Base-by-base conservation (phyloP, 768 basidiomycete species). In the Cubamyces lactineus region DNA sequence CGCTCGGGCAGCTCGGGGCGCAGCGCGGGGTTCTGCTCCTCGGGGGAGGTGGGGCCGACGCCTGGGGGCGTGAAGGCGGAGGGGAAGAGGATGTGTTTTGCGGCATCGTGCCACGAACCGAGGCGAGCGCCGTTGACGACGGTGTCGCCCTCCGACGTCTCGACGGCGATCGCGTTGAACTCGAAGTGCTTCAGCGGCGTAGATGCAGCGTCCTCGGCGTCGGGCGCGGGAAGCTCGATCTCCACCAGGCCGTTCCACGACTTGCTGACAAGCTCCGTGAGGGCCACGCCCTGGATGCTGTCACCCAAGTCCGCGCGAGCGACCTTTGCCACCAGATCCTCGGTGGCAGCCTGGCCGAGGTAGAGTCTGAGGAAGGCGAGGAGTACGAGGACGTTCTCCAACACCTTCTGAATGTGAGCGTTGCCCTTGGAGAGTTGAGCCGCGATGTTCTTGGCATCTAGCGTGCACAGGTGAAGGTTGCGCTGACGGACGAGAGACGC, bases 21-120 rank as follows among this genome's bases (percentile, higher is more conserved):
- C 34, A 96, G 78, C 4, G 87, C 79, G 15, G 90, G 87, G 60
- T 88, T 80, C 67, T 86, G 85, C 13, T 83, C 81, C 43, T 70
- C 70, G 5, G 75, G 68, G 2, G 72, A 57, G 3, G 70, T 59
- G 11, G 67, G 58, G 26, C 78, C 75, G 43, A 73, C 71, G 21
- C 72, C 67, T 21, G 80, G 73, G 8, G 88, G 84, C 16, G 83
- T 76, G 76, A 92, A 96, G 17, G 88, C 86, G 42, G 89, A 82
- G 38, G 91, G 88, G 84, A 97, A 98, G 53, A 98, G 77, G 34
- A 98, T 75, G 69, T 96, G 92, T 68, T 92, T 92, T 16, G 93
- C 92, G 2, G 89, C 91, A 63, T 90, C 86, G 68, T 96, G 91
- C 89, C 92, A 92, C 8, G 88, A 86, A 28, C 83, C 78, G 45